Percentiles rank a stretch among this genome's conserved stretches.
phyloP scores from a whole-genome alignment of 2,329 filamentous ascomycete species.

The Monosporascus sp. region DNA sequence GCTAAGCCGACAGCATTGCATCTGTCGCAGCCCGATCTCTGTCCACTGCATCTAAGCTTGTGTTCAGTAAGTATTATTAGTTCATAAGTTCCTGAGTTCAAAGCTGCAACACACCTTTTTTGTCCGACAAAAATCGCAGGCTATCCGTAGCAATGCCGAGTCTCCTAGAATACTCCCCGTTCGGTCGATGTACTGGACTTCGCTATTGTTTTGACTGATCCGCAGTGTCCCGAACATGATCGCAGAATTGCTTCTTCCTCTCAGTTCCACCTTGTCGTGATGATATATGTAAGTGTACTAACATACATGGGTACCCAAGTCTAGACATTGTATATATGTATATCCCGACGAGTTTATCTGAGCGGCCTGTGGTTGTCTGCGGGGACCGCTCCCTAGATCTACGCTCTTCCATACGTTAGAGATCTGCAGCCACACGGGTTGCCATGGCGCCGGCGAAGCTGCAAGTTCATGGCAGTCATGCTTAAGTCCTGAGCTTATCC shows the following conservation, averaged over 20 bases:
- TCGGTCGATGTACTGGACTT: not conserved
- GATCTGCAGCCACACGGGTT: not conserved
- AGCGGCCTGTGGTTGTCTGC: no score
- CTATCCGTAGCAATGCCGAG: not conserved
- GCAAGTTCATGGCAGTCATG: not conserved
- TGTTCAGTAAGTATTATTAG: not conserved
- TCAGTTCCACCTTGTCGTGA: not conserved
- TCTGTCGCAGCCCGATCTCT: not conserved
- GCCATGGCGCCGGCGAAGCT: not conserved
- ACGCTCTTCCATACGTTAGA: not conserved
- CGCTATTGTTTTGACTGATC: not conserved
- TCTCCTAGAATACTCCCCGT: not conserved
- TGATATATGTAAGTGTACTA: no score
- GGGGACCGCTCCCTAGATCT: no score
- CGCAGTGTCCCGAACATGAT: not conserved
- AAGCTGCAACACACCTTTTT: not conserved
- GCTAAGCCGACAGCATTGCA: not conserved
- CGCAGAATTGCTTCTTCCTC: not conserved
- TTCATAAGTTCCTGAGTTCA: not conserved
- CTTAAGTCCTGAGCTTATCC: not conserved
- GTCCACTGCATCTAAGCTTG: not conserved
- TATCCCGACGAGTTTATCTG: no score
- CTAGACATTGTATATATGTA: no score
- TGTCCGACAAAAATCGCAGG: not conserved
- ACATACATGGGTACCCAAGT: no score